Evolutionary conservation across 306 rosid genomes (phyloP), one percentile per base, ranked within the genome.

Genomic region (Abrus pulchellus): DNA sequence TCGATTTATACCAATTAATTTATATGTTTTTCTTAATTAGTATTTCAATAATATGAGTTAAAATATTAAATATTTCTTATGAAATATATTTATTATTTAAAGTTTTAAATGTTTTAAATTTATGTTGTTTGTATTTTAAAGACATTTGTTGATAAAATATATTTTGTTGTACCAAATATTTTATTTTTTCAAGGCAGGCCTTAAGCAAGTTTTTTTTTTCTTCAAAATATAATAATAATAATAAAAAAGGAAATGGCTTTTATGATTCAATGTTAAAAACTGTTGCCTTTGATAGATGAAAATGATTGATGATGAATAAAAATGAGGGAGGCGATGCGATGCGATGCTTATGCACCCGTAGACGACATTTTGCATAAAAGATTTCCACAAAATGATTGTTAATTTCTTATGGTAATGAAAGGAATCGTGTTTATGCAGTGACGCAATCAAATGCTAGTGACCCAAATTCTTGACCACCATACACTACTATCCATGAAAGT

Each of bases 301-400:
- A 75, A 53, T 48, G 80, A 61, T 20, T 5, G 14, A 47, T 45
- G 34, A 7, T 75, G 57, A 65, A 59, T 45, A 6, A 75, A 50
- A 77, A 27, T 1, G 9, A 12, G 32, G 38, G 74, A 76, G 29
- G 30, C n/a, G 30, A 52, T 52, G 41, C n/a, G 30, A 52, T 52
- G 41, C 81, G 30, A 52, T 52, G 41, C 81, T 77, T 38, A 27
- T 12, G 73, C 63, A 63, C 30, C 12, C 81, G n/a, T 50, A 50
- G 30, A 76, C 32, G 73, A 64, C 40, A 52, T 53, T n/a, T 77
- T 64, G 64, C 41, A 63, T 1, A 29, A 68, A 78, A 78, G 28
- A 9, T 67, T 2, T 52, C 64, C 81, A 64, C 1, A 40, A 40
- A 66, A 29, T 13, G 33, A 13, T 54, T 78, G 36, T 67, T 66